phyloP scores from a whole-genome alignment of 2,329 filamentous ascomycete species.

The Sclerotinia minor region DNA sequence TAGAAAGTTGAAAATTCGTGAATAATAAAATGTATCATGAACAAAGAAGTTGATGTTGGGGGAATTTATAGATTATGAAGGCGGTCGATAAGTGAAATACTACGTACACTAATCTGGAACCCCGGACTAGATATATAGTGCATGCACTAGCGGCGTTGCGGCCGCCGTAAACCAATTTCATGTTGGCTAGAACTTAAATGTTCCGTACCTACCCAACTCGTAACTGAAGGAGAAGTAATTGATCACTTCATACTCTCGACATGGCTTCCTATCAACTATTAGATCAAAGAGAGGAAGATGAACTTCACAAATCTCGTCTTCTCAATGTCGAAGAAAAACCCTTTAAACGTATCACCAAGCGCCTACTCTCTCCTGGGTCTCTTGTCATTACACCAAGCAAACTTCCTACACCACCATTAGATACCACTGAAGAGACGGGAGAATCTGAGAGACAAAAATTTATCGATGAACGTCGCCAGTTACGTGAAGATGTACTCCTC shows the following conservation, averaged over 20 bases:
- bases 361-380: slow-evolving; percentile 68
- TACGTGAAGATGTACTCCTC: slow-evolving; percentile 79
- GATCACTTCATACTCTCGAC: slow-evolving; percentile 26
- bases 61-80: slow-evolving; percentile 22
- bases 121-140: slow-evolving; percentile 6
- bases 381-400: slow-evolving; percentile 58
- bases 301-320: slow-evolving; percentile 83
- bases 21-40: not conserved
- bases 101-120: not conserved
- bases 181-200: not conserved
- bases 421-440: slow-evolving; percentile 46
- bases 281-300: slow-evolving; percentile 74
- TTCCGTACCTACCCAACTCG: not conserved
- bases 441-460: slow-evolving; percentile 52
- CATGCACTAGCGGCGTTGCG: slow-evolving; percentile 10
- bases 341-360: slow-evolving; percentile 84
- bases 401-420: slow-evolving; percentile 66
- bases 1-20: not conserved
- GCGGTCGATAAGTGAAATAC: not conserved
- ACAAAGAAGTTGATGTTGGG: slow-evolving; percentile 1
- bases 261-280: slow-evolving; percentile 66
- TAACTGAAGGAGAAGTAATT: not conserved
- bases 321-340: slow-evolving; percentile 90
- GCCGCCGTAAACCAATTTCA: slow-evolving; percentile 11
- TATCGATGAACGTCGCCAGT: slow-evolving; percentile 60